phyloP scores from a whole-genome alignment of 257 asterid species.

The Forsythia viridissima region DNA sequence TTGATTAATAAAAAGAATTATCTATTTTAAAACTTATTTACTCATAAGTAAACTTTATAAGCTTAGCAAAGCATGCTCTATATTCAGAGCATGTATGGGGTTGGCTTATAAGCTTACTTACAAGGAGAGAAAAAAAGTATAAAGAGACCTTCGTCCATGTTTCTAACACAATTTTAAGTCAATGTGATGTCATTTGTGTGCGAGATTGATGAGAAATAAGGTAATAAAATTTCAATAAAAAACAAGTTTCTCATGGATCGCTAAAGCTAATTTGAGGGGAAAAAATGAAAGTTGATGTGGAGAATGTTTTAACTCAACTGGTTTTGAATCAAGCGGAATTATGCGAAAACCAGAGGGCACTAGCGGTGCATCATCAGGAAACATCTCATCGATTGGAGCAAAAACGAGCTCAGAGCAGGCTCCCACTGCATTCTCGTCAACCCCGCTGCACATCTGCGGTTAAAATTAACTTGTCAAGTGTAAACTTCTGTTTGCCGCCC shows the following conservation, averaged over 20 bases:
- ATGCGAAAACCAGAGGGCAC: slow-evolving; percentile 97
- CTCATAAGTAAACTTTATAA: not conserved
- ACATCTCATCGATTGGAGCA: slow-evolving; percentile 98
- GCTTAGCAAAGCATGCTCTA: not conserved
- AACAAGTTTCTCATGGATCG: not conserved
- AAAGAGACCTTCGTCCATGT: too few relatives aligned
- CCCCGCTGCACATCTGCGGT: slow-evolving; percentile 89
- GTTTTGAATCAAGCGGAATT: slow-evolving; percentile 83
- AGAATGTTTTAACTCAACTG: slow-evolving; percentile 54
- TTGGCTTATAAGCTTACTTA: not conserved
- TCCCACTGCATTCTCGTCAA: slow-evolving; percentile 85
- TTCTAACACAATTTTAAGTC: not conserved
- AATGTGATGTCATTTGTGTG: not conserved
- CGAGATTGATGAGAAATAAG: not conserved
- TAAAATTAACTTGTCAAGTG: slow-evolving; percentile 14
- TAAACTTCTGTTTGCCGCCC: slow-evolving; percentile 1
- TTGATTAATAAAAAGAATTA: not conserved
- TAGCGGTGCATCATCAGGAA: slow-evolving; percentile 88
- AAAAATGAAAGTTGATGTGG: not conserved
- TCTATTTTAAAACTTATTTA: not conserved
- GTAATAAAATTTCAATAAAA: not conserved
- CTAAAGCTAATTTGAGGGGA: not conserved
- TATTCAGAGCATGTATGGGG: not conserved
- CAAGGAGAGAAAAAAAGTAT: not conserved
- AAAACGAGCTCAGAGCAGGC: slow-evolving; percentile 96